Conservation (phyloP, 208 protist species). For the Wallacemonas sp. region DNA sequence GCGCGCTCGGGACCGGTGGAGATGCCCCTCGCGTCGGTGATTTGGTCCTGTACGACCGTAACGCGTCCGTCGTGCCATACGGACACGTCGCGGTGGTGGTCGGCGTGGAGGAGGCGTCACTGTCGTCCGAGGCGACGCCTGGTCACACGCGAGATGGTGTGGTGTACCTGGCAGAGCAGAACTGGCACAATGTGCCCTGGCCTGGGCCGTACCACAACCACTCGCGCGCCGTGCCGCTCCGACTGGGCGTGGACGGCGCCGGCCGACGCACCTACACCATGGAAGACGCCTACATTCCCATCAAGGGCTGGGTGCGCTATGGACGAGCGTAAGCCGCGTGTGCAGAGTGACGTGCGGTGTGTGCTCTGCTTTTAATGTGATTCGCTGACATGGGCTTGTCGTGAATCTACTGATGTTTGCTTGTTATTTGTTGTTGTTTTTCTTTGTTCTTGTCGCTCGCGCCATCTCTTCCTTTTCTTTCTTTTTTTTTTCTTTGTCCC, state of each 20-base stretch:
- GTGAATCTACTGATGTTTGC: too few species aligned
- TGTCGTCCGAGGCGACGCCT: too few species aligned
- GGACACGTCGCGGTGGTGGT: conserved; percentile 85
- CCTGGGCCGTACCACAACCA: conserved; percentile 74
- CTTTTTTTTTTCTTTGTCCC: too few species aligned
- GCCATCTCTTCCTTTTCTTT: too few species aligned
- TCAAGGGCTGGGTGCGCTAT: conserved; percentile 57
- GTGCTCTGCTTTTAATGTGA: too few species aligned
- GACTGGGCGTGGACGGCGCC: not conserved
- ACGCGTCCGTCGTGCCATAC: conserved; percentile 44
- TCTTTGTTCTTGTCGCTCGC: conserved; percentile 7
- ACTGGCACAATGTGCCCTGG: conserved; percentile 78
- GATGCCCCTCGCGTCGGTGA: conserved; percentile 48
- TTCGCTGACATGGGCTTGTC: too few species aligned
- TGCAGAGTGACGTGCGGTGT: too few species aligned
- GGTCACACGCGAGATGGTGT: too few species aligned
- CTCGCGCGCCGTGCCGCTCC: conserved; percentile 32
- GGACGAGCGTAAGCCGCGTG: not conserved
- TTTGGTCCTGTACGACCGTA: conserved; percentile 70
- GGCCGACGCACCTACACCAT: conserved; percentile 23
- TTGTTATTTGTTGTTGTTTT: not conserved
- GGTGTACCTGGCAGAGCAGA: conserved; percentile 82
- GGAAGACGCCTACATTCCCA: conserved; percentile 22
- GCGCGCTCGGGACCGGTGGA: conserved; percentile 15
- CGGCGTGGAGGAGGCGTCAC: conserved; percentile 25